phyloP scores from a whole-genome alignment of 148 eudicot genomes.

The Amaranthus hypochondriacus region DNA sequence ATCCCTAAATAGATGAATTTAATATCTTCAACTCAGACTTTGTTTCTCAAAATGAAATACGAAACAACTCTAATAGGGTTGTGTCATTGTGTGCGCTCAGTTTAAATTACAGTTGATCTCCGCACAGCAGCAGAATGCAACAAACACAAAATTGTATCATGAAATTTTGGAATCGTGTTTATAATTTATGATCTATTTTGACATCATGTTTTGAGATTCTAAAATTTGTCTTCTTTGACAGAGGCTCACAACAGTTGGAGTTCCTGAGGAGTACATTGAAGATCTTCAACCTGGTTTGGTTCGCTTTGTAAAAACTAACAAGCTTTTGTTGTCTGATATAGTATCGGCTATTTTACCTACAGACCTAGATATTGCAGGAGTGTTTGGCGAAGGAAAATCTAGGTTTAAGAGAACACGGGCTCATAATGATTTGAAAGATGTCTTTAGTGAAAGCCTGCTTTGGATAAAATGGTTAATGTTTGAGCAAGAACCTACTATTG shows the following conservation, averaged over 20 bases:
- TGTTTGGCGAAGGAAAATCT: slow-evolving; percentile 24
- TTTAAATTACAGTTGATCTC: too few relatives aligned
- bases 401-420: slow-evolving; percentile 23
- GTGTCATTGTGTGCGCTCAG: too few relatives aligned
- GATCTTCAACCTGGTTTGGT: slow-evolving; percentile 61
- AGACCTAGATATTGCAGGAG: slow-evolving; percentile 50
- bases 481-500: slow-evolving; percentile 58
- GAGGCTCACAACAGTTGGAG: slow-evolving; percentile 62
- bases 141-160: too few relatives aligned
- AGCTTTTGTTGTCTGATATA: slow-evolving; percentile 32
- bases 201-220: neutral
- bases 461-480: slow-evolving; percentile 99
- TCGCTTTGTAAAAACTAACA: slow-evolving; percentile 46
- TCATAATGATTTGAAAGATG: slow-evolving; percentile 34
- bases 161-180: too few relatives aligned
- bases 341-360: slow-evolving; percentile 61
- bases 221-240: slow-evolving; percentile 24
- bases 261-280: slow-evolving; percentile 54
- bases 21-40: too few relatives aligned
- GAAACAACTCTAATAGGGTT: too few relatives aligned
- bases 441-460: slow-evolving; percentile 57
- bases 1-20: too few relatives aligned
- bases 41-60: too few relatives aligned
- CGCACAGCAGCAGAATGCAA: too few relatives aligned
- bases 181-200: neutral